Evolutionary conservation across 768 basidiomycete genomes (phyloP).

Genomic region (Suillus tomentosus): DNA sequence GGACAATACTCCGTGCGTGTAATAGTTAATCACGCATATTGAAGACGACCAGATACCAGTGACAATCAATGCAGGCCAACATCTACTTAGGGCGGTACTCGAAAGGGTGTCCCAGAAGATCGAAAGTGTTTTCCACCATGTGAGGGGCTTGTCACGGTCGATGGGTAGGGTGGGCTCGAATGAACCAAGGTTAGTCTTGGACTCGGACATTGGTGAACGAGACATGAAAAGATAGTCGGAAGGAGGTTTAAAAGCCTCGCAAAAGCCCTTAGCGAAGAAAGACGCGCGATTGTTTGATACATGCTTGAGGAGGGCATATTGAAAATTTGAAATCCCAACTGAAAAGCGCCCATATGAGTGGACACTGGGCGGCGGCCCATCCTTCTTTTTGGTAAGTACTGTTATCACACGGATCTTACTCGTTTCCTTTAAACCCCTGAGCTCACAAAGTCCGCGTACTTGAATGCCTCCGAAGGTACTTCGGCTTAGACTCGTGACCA

Average conservation of each 20-base stretch:
- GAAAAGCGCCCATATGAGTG: neutral
- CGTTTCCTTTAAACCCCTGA: too few species aligned
- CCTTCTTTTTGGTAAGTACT: too few species aligned
- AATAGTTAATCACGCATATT: conserved; percentile 51
- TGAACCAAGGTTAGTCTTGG: neutral
- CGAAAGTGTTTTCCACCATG: neutral
- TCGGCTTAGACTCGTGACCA: too few species aligned
- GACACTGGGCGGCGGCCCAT: too few species aligned
- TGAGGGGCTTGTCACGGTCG: neutral
- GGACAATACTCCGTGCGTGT: conserved; percentile 41
- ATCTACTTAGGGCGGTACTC: conserved; percentile 29
- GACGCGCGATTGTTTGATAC: neutral
- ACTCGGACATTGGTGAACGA: neutral
- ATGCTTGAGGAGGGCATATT: neutral
- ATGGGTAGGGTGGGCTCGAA: neutral
- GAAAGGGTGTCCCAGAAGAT: neutral
- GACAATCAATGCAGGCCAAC: conserved; percentile 58
- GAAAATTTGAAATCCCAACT: neutral
- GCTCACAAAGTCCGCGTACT: too few species aligned
- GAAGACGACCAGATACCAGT: conserved; percentile 61
- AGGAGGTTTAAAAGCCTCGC: neutral
- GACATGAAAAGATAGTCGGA: neutral
- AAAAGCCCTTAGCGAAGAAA: neutral
- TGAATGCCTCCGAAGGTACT: too few species aligned
- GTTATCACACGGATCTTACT: too few species aligned